Conservation (phyloP, 495 filamentous ascomycete genomes). For the Penicillium dipodomyicola region DNA sequence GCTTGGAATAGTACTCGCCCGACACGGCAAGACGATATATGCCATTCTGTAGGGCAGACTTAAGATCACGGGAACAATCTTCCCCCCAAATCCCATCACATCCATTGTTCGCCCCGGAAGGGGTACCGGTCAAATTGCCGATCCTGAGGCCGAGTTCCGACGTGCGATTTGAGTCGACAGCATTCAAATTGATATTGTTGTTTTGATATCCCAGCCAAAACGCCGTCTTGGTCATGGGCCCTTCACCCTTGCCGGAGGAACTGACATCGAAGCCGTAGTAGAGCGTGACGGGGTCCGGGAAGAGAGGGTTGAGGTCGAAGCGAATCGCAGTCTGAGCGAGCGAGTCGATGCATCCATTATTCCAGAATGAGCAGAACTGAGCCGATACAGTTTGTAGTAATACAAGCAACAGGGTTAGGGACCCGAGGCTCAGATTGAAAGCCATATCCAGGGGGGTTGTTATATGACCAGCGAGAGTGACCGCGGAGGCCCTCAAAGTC, state of each 20-base stretch:
- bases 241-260: slow-evolving; percentile 32
- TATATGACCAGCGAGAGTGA: slow-evolving; percentile 17
- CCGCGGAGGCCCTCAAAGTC: slow-evolving; percentile 26
- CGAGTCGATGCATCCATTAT: slow-evolving; percentile 41
- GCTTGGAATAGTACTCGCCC: slow-evolving; percentile 31
- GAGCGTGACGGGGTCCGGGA: slow-evolving; percentile 36
- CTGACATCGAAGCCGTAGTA: slow-evolving; percentile 44
- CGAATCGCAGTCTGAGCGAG: slow-evolving; percentile 43
- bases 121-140: slow-evolving; percentile 41
- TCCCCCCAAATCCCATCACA: slow-evolving; percentile 45
- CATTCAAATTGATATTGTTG: slow-evolving; percentile 30
- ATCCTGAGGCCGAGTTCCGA: slow-evolving; percentile 43
- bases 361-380: slow-evolving; percentile 43
- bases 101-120: slow-evolving; percentile 38
- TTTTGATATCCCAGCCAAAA: slow-evolving; percentile 44
- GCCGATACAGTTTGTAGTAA: slow-evolving; percentile 25
- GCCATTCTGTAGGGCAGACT: slow-evolving; percentile 23
- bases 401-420: slow-evolving; percentile 21
- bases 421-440: slow-evolving; percentile 10
- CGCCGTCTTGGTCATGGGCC: slow-evolving; percentile 41
- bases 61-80: slow-evolving; percentile 37
- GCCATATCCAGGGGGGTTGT: slow-evolving; percentile 24
- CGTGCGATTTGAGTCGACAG: slow-evolving; percentile 39
- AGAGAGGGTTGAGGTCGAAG: slow-evolving; percentile 40
- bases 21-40: slow-evolving; percentile 33